Evolutionary conservation across 2,329 filamentous ascomycete genomes (phyloP).

Genomic region (Aspergillus latus): DNA sequence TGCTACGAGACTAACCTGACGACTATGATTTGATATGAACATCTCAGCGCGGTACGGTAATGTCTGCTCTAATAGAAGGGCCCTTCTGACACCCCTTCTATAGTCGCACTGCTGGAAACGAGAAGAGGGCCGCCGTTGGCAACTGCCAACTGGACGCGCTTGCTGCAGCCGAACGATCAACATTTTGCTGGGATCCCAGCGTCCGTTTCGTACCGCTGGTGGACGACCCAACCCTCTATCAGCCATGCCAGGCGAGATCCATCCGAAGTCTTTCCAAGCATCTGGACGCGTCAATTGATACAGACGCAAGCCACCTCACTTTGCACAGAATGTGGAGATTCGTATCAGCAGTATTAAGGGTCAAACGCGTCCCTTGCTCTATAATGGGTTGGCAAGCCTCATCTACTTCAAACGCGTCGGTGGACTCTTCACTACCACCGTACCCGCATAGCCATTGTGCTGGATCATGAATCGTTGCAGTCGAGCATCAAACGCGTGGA

Average conservation of each 20-base stretch:
- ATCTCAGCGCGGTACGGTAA: too few relatives aligned
- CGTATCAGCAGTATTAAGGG: not conserved
- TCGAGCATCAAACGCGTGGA: not conserved
- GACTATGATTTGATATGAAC: too few relatives aligned
- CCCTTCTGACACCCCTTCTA: too few relatives aligned
- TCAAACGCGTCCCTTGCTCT: not conserved
- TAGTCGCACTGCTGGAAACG: too few relatives aligned
- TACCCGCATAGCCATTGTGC: not conserved
- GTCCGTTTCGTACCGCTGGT: too few relatives aligned
- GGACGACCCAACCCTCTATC: not conserved
- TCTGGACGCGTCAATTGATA: not conserved
- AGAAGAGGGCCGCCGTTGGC: too few relatives aligned
- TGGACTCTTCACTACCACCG: not conserved
- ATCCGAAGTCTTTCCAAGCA: not conserved
- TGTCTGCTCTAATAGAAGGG: too few relatives aligned
- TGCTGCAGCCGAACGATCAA: too few relatives aligned
- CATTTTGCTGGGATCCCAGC: too few relatives aligned
- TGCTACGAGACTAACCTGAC: too few relatives aligned
- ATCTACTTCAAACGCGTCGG: not conserved
- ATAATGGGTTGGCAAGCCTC: not conserved
- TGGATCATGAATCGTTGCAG: not conserved
- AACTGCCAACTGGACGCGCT: too few relatives aligned
- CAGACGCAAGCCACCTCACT: not conserved
- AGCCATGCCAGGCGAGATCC: not conserved
- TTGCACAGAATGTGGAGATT: not conserved